phyloP scores from a whole-genome alignment of 345 rosid genomes.

The Aethionema arabicum region DNA sequence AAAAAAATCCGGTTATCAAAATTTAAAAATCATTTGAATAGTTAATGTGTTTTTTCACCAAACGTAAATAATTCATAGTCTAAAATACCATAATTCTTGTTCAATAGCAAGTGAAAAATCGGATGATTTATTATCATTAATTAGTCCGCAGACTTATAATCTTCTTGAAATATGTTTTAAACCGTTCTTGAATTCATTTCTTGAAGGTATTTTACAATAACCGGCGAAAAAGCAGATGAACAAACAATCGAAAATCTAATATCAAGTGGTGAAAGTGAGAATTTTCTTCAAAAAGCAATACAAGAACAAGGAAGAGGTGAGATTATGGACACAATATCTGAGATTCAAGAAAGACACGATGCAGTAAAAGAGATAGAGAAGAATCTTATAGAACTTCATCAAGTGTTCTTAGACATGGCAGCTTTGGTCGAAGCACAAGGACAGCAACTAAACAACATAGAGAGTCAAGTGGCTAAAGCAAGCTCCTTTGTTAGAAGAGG shows the following conservation, averaged over 20 bases:
- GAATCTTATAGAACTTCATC: conserved; percentile 75
- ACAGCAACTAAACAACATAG: conserved; percentile 79
- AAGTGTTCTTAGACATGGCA: conserved; percentile 89
- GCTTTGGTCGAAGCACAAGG: conserved; percentile 82
- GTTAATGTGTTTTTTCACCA: too few relatives aligned
- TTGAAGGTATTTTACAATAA: conserved; percentile 64
- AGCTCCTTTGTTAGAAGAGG: conserved; percentile 77
- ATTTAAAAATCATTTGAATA: too few relatives aligned
- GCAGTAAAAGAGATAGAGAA: conserved; percentile 87
- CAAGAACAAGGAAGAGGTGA: conserved; percentile 89
- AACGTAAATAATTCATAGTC: too few relatives aligned
- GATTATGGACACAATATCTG: conserved; percentile 75
- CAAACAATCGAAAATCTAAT: conserved; percentile 75
- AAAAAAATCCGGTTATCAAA: too few relatives aligned
- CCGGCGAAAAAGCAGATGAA: conserved; percentile 69
- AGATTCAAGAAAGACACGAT: conserved; percentile 83
- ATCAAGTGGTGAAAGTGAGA: conserved; percentile 81
- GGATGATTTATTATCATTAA: too few relatives aligned
- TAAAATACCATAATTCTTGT: too few relatives aligned
- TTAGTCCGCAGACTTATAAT: too few relatives aligned
- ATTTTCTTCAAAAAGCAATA: conserved; percentile 76
- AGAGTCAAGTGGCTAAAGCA: conserved; percentile 78
- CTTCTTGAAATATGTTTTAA: too few relatives aligned
- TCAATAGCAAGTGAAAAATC: too few relatives aligned
- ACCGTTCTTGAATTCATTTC: background rate